These are phyloP conservation scores for Meripilus lineatus DNA, from an alignment of 1,284 basidiomycete species.

Conservation along the genomic window DNA sequence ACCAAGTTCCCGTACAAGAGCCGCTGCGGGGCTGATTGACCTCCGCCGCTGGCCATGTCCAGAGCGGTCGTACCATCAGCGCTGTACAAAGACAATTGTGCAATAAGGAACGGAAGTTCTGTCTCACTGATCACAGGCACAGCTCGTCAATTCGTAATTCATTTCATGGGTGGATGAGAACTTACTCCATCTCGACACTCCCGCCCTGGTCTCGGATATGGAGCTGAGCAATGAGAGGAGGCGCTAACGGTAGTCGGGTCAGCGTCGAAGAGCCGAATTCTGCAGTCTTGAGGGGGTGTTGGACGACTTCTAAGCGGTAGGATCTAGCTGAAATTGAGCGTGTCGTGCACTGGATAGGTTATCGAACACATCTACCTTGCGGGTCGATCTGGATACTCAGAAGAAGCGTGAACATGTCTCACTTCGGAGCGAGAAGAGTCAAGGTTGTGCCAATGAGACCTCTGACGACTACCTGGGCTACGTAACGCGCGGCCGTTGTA, in stretches of 20 bases:
- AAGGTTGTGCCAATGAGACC: conserved; percentile 8
- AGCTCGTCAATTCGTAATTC: not conserved
- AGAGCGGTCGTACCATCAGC: conserved; percentile 54
- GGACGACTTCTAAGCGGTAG: conserved; percentile 74
- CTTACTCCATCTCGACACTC: conserved; percentile 65
- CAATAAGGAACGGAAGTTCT: conserved; percentile 80
- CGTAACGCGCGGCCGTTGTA: not conserved
- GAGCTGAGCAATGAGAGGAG: conserved; percentile 75
- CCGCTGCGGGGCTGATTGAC: conserved; percentile 38
- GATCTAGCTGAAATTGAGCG: too few species aligned
- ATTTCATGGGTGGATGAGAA: conserved; percentile 17
- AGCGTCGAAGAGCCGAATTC: conserved; percentile 73
- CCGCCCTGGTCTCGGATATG: conserved; percentile 68
- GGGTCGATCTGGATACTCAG: conserved; percentile 7
- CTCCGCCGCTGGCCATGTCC: conserved; percentile 49
- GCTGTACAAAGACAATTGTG: conserved; percentile 68
- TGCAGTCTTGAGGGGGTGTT: conserved; percentile 74
- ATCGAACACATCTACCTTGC: too few species aligned
- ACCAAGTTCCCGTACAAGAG: conserved; percentile 83
- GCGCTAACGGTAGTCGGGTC: conserved; percentile 77
- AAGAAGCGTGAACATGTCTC: not conserved
- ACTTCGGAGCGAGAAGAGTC: not conserved
- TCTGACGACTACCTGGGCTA: conserved; percentile 4
- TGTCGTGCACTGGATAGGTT: too few species aligned
- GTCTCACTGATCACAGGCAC: conserved; percentile 48